Evolutionary conservation across 164 flowering plant genomes (phyloP).

Genomic region (Santalum album): DNA sequence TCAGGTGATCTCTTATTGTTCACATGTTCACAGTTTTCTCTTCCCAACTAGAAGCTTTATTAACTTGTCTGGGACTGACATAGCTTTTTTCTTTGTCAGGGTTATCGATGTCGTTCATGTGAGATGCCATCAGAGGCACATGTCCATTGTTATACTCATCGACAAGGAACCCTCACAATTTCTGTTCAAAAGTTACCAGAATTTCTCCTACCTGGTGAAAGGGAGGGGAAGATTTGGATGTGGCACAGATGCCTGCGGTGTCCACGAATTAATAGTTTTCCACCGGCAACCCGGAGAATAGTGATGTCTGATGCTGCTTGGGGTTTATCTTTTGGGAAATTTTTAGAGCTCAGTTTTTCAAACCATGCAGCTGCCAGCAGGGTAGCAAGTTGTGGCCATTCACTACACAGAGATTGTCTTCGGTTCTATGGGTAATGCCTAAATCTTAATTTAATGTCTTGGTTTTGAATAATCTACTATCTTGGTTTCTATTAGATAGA

Average conservation of each 20-base stretch:
- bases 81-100: constrained; percentile 30
- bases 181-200: constrained; percentile 85
- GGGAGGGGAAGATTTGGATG: constrained; percentile 98
- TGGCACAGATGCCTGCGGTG: constrained; percentile 95
- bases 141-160: constrained; percentile 94
- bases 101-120: constrained; percentile 67
- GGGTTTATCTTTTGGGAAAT: constrained; percentile 98
- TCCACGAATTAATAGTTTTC: constrained; percentile 71
- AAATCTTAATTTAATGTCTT: neutral
- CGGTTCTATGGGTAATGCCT: constrained; percentile 89
- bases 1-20: constrained; percentile 37
- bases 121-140: constrained; percentile 97
- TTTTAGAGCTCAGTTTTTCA: constrained; percentile 98
- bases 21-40: neutral
- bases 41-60: neutral
- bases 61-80: constrained; percentile 5
- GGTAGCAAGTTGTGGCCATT: constrained; percentile 99
- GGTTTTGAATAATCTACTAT: neutral
- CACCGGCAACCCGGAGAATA: constrained; percentile 87
- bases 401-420: constrained; percentile 95
- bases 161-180: constrained; percentile 92
- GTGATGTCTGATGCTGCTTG: constrained; percentile 99
- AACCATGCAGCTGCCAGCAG: constrained; percentile 99
- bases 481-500: neutral
- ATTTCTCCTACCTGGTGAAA: constrained; percentile 67